A percentile compares a stretch with the other conserved stretches of the same genome.
phyloP scores from a whole-genome alignment of 78 protist species.

The Mantamonas sphyraenae region DNA sequence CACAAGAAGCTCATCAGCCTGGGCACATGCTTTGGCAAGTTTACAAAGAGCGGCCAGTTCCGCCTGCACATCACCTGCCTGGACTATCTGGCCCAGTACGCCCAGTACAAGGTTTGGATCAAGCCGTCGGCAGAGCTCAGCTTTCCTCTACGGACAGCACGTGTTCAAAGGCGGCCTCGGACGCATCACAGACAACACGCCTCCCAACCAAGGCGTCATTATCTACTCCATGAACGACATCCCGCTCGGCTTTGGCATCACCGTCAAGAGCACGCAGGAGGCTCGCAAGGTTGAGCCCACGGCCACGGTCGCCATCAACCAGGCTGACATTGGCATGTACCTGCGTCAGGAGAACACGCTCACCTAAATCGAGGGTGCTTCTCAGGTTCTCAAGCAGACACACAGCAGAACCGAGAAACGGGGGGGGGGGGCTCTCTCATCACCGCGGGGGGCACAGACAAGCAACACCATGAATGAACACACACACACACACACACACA shows the following conservation, averaged over 20 bases:
- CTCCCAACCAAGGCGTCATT: conserved; percentile 91
- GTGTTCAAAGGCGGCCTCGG: conserved; percentile 94
- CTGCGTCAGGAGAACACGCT: conserved; percentile 80
- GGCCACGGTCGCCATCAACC: conserved; percentile 80
- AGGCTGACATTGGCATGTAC: conserved; percentile 97
- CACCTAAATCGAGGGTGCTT: too few relatives aligned
- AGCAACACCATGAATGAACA: too few relatives aligned
- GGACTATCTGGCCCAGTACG: conserved; percentile 89
- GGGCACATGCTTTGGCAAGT: conserved; percentile 95
- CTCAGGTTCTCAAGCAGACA: too few relatives aligned
- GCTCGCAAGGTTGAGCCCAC: conserved; percentile 76
- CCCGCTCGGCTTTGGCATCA: conserved; percentile 90
- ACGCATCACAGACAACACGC: conserved; percentile 95
- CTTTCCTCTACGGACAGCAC: conserved; percentile 95
- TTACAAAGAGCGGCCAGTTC: conserved; percentile 89
- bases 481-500: too few relatives aligned
- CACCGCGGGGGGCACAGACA: too few relatives aligned
- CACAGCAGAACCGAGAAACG: too few relatives aligned
- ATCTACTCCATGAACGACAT: conserved; percentile 85
- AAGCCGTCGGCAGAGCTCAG: conserved; percentile 92
- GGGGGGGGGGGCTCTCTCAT: too few relatives aligned
- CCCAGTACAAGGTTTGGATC: conserved; percentile 93
- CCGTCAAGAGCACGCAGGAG: conserved; percentile 77
- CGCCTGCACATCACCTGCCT: conserved; percentile 91
- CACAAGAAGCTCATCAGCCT: conserved; percentile 67